Conservation (phyloP, 2,329 filamentous ascomycete species). For the Penicillium sp. region DNA sequence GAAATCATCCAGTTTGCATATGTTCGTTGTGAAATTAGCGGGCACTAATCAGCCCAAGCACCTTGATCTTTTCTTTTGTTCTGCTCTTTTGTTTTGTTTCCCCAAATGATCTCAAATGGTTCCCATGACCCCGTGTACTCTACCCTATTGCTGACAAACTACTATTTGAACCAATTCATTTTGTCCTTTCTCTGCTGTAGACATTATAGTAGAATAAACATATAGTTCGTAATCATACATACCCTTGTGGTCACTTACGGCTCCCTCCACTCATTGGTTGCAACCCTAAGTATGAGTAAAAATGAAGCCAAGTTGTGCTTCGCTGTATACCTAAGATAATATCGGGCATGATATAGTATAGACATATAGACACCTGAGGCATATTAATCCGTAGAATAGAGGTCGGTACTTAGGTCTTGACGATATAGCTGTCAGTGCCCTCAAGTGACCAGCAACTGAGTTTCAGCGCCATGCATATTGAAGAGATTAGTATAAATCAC, state of each 20-base stretch:
- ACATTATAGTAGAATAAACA: background rate
- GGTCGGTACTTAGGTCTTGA: too few relatives aligned
- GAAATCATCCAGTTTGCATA: background rate
- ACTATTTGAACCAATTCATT: conserved; percentile 1
- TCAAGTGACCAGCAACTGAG: too few relatives aligned
- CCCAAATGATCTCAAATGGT: conserved; percentile 8
- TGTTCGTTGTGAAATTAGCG: background rate
- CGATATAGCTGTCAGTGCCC: too few relatives aligned
- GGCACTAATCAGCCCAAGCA: background rate
- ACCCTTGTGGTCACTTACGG: background rate
- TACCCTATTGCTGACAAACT: conserved; percentile 7
- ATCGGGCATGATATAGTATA: too few relatives aligned
- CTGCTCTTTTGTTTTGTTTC: conserved; percentile 9
- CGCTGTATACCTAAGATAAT: too few relatives aligned
- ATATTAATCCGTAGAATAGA: too few relatives aligned
- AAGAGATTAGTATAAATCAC: too few relatives aligned
- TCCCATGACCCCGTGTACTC: conserved; percentile 12
- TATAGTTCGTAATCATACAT: background rate
- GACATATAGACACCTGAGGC: too few relatives aligned
- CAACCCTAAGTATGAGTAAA: background rate
- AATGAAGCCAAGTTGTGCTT: background rate
- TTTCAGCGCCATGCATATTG: too few relatives aligned
- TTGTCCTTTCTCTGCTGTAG: background rate
- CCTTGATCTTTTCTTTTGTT: background rate
- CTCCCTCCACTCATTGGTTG: background rate